phyloP scores from a whole-genome alignment of 495 filamentous ascomycete genomes.

The Lineolata rhizophorae region DNA sequence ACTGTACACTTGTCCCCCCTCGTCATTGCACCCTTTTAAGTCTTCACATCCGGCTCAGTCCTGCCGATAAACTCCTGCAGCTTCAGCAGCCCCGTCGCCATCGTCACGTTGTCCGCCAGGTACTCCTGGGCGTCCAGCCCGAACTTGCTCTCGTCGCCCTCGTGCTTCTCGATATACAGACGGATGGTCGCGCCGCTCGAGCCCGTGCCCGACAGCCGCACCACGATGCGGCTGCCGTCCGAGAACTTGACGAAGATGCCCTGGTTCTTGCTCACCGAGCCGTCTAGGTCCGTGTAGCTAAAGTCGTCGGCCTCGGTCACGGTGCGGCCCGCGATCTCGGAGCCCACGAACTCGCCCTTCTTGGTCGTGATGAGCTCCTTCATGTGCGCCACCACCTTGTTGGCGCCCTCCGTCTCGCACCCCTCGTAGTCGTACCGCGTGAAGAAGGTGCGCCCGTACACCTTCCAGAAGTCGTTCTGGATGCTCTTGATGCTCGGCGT shows the following conservation, averaged over 20 bases:
- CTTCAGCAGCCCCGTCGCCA: slow-evolving; percentile 64
- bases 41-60: slow-evolving; percentile 87
- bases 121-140: slow-evolving; percentile 75
- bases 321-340: slow-evolving; percentile 57
- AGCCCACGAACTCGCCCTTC: slow-evolving; percentile 61
- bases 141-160: slow-evolving; percentile 51
- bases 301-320: slow-evolving; percentile 86
- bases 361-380: slow-evolving; percentile 41
- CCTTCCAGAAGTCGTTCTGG: slow-evolving; percentile 92
- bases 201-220: slow-evolving; percentile 83
- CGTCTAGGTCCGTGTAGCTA: slow-evolving; percentile 89
- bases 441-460: slow-evolving; percentile 95
- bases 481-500: slow-evolving; percentile 80
- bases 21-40: slow-evolving; percentile 36
- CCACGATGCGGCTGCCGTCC: slow-evolving; percentile 82
- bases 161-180: slow-evolving; percentile 88
- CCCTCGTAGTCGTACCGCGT: slow-evolving; percentile 97
- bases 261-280: slow-evolving; percentile 86
- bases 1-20: no score
- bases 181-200: slow-evolving; percentile 90
- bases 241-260: slow-evolving; percentile 89
- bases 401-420: slow-evolving; percentile 72
- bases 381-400: slow-evolving; percentile 63
- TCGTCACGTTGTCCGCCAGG: slow-evolving; percentile 64
- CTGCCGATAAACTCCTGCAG: slow-evolving; percentile 80